A percentile compares a stretch with the other conserved stretches of the same genome.
phyloP scores from a whole-genome alignment of 257 asterid genomes.

The Gentiana straminea region DNA sequence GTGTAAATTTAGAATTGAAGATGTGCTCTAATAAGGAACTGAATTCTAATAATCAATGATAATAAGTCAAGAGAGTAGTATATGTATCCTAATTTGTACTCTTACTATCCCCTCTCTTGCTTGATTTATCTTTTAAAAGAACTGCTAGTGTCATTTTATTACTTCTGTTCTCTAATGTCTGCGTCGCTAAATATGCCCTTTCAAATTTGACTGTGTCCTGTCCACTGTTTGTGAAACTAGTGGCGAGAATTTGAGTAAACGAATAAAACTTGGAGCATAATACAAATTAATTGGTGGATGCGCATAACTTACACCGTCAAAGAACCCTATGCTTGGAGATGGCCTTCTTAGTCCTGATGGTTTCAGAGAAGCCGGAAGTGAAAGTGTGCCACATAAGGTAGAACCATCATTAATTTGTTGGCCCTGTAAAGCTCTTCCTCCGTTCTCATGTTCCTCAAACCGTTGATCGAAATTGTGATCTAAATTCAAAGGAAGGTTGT shows the following conservation, averaged over 20 bases:
- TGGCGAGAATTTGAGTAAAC: not conserved
- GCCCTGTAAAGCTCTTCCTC: slow-evolving; percentile 19
- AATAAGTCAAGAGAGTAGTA: too few relatives aligned
- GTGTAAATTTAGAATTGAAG: too few relatives aligned
- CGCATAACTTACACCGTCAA: slow-evolving; percentile 78
- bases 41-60: too few relatives aligned
- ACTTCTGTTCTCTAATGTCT: too few relatives aligned
- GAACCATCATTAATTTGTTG: slow-evolving; percentile 30
- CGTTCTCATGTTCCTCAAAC: slow-evolving; percentile 23
- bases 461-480: slow-evolving; percentile 21
- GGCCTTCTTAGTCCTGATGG: slow-evolving; percentile 93
- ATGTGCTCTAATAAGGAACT: too few relatives aligned
- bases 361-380: slow-evolving; percentile 39
- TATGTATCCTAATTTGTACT: too few relatives aligned
- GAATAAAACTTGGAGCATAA: too few relatives aligned
- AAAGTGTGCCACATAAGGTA: slow-evolving; percentile 20
- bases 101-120: too few relatives aligned
- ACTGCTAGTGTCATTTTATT: too few relatives aligned
- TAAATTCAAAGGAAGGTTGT: slow-evolving; percentile 18
- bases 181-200: too few relatives aligned
- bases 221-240: not conserved
- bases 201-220: too few relatives aligned
- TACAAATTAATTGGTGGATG: not conserved
- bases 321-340: slow-evolving; percentile 90
- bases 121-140: not conserved